phyloP scores from a whole-genome alignment of 345 rosid genomes.

The Aquilaria yunnanensis region DNA sequence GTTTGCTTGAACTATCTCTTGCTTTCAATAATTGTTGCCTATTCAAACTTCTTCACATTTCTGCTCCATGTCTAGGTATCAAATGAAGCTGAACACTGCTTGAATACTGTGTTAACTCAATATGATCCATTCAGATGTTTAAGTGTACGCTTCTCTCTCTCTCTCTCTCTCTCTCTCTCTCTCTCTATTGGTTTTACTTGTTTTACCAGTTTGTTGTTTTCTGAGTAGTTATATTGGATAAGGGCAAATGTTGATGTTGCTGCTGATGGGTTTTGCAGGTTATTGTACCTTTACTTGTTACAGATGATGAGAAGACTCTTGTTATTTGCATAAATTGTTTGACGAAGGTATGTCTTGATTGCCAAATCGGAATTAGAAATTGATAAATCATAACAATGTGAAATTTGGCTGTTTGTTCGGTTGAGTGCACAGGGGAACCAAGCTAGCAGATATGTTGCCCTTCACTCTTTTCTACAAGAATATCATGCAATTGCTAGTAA shows the following conservation, averaged over 20 bases:
- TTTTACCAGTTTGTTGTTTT: not conserved
- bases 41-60: slow-evolving; percentile 13
- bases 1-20: slow-evolving; percentile 7
- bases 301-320: slow-evolving; percentile 92
- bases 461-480: too few species aligned
- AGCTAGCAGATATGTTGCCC: not conserved
- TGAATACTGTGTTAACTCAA: slow-evolving; percentile 64
- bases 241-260: slow-evolving; percentile 9
- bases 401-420: not conserved
- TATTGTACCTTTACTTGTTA: slow-evolving; percentile 74
- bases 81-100: slow-evolving; percentile 86
- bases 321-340: slow-evolving; percentile 88
- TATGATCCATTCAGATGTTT: slow-evolving; percentile 97
- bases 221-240: not conserved
- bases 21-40: not conserved
- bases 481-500: too few species aligned
- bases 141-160: slow-evolving; percentile 49
- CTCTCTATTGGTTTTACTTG: not conserved
- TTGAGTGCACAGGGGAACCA: not conserved
- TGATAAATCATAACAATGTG: not conserved
- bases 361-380: not conserved
- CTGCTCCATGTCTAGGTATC: slow-evolving; percentile 48
- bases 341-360: slow-evolving; percentile 57
- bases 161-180: slow-evolving; percentile 7
- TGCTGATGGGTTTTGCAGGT: slow-evolving; percentile 46